Evolutionary conservation across 768 basidiomycete species (phyloP).

Genomic region (Lentinula sp.): DNA sequence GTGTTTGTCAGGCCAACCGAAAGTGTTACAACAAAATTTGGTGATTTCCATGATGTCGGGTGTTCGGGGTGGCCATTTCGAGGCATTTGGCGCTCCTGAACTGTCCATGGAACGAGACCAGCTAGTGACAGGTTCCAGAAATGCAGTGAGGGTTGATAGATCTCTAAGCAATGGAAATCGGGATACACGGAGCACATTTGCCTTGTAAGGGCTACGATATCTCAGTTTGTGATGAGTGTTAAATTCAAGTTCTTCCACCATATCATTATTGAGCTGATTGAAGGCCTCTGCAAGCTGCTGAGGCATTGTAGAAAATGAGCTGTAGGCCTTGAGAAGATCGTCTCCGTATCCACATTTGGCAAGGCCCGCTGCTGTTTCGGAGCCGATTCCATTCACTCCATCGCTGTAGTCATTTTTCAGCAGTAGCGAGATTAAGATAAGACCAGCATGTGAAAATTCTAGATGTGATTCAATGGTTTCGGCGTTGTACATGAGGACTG

Average conservation of each 20-base stretch:
- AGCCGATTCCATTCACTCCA: neutral
- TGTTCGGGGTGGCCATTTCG: neutral
- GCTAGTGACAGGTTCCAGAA: neutral
- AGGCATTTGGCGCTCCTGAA: neutral
- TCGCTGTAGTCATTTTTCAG: slow-evolving; percentile 57
- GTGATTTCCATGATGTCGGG: neutral
- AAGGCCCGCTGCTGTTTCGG: neutral
- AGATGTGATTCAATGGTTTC: slow-evolving; percentile 17
- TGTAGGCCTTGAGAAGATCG: neutral
- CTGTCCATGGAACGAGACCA: neutral
- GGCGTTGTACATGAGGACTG: neutral
- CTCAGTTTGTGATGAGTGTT: neutral
- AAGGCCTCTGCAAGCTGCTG: neutral
- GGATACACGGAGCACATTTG: neutral
- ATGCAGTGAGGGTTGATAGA: neutral
- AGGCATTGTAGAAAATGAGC: neutral
- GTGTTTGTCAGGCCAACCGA: neutral
- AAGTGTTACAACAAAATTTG: neutral
- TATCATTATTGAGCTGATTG: neutral
- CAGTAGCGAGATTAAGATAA: slow-evolving; percentile 53
- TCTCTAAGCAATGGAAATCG: neutral
- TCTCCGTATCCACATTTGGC: neutral
- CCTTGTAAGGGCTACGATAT: neutral
- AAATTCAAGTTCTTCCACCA: neutral
- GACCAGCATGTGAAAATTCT: slow-evolving; percentile 39